Evolutionary conservation across 495 filamentous ascomycete genomes (phyloP).

Genomic region (Neurospora sublineolata): DNA sequence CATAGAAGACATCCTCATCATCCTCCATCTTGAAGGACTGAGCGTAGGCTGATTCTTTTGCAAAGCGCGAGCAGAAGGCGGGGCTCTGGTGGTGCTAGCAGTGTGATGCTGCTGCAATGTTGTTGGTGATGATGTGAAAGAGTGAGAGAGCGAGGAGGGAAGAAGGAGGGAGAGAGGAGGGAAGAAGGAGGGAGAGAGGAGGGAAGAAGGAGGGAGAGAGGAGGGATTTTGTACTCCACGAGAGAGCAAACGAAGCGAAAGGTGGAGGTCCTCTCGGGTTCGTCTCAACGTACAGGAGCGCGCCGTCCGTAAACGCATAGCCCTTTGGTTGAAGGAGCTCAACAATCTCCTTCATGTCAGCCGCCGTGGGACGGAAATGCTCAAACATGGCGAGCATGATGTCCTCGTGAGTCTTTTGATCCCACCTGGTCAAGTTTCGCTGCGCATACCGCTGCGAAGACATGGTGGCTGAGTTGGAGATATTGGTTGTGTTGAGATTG

Average conservation of each 20-base stretch:
- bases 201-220: neutral
- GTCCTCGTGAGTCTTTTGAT: conserved; percentile 11
- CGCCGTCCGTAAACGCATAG: conserved; percentile 15
- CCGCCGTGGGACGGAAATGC: conserved; percentile 8
- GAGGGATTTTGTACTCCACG: neutral
- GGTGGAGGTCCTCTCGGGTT: neutral
- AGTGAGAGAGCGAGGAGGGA: neutral
- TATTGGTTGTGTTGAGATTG: neutral
- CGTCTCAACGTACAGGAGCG: conserved; percentile 18
- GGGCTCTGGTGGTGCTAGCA: neutral
- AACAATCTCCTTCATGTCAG: conserved; percentile 11
- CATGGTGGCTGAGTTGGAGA: conserved; percentile 4
- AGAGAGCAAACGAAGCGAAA: neutral
- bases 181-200: too few relatives aligned
- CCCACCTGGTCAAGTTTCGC: conserved; percentile 13
- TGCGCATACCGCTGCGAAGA: neutral
- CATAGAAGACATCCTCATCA: neutral
- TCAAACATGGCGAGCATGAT: conserved; percentile 15
- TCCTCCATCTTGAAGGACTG: neutral
- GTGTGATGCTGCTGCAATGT: neutral
- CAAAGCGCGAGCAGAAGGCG: neutral
- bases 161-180: neutral
- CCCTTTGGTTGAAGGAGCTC: conserved; percentile 12
- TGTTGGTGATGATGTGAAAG: neutral
- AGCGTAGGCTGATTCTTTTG: neutral